Evolutionary conservation across 805 yeast species (phyloP).

Genomic region (Yarrowia bubula): DNA sequence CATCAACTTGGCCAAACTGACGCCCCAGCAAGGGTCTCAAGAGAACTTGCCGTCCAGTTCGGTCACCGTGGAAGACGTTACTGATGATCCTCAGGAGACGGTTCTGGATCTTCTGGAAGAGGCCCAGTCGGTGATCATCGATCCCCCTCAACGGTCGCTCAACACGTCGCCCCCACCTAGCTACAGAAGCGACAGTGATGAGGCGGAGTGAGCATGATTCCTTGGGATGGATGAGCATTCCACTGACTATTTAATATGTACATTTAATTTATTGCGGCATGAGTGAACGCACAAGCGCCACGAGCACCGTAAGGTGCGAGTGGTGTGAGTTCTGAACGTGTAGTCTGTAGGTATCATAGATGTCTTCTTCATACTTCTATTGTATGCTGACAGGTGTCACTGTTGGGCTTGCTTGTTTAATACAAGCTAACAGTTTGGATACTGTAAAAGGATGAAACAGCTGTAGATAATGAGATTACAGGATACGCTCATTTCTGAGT

Average conservation of each 20-base stretch:
- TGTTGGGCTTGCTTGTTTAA: too few relatives aligned
- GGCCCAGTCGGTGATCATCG: constrained; percentile 22
- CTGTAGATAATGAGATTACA: too few relatives aligned
- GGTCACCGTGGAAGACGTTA: neutral
- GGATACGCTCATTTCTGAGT: too few relatives aligned
- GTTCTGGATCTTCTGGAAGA: neutral
- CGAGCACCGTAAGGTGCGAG: neutral
- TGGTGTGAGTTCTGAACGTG: too few relatives aligned
- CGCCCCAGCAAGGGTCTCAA: neutral
- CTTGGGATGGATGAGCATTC: neutral
- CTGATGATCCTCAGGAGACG: too few relatives aligned
- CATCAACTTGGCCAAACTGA: constrained; percentile 17
- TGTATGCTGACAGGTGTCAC: too few relatives aligned
- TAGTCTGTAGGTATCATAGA: too few relatives aligned
- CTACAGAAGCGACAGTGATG: constrained; percentile 16
- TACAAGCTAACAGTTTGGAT: too few relatives aligned
- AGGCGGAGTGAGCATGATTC: too few relatives aligned
- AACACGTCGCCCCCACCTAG: constrained; percentile 20
- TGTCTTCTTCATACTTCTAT: too few relatives aligned
- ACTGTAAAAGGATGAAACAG: too few relatives aligned
- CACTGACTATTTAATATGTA: constrained; percentile 20
- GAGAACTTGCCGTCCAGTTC: neutral
- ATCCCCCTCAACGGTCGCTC: constrained; percentile 17
- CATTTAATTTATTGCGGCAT: constrained; percentile 24
- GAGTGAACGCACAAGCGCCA: neutral